Evolutionary conservation across 2,329 filamentous ascomycete species (phyloP).

Genomic region (Pseudogymnoascus sp.): DNA sequence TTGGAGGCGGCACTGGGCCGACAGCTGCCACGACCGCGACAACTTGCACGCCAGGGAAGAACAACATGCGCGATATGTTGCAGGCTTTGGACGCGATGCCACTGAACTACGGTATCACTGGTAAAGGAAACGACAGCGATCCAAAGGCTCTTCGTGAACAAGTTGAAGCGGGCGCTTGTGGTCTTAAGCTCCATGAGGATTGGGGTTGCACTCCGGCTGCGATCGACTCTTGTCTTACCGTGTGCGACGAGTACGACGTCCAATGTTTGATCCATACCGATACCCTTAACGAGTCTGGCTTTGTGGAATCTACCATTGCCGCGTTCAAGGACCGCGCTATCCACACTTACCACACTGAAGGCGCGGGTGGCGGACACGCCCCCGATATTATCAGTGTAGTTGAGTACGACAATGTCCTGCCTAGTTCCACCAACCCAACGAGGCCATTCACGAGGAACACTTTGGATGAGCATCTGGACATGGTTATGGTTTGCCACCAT

Average conservation of each 20-base stretch:
- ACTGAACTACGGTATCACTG: slow-evolving; percentile 83
- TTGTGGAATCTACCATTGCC: slow-evolving; percentile 84
- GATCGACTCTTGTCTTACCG: slow-evolving; percentile 76
- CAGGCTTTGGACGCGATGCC: slow-evolving; percentile 77
- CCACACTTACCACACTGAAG: slow-evolving; percentile 96
- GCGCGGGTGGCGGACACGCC: slow-evolving; percentile 87
- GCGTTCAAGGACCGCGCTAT: slow-evolving; percentile 82
- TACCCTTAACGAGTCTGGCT: slow-evolving; percentile 94
- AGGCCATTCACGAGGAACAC: slow-evolving; percentile 87
- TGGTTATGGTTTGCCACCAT: slow-evolving; percentile 98
- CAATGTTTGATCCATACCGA: slow-evolving; percentile 95
- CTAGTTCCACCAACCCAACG: slow-evolving; percentile 87
- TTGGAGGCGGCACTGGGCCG: slow-evolving; percentile 89
- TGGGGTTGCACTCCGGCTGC: slow-evolving; percentile 89
- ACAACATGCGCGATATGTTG: slow-evolving; percentile 81
- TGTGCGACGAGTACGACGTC: slow-evolving; percentile 87
- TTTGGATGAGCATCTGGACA: slow-evolving; percentile 91
- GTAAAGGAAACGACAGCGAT: slow-evolving; percentile 83
- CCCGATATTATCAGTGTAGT: slow-evolving; percentile 95
- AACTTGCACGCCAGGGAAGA: slow-evolving; percentile 82
- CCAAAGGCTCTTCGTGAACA: slow-evolving; percentile 68
- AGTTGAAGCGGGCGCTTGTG: slow-evolving; percentile 74
- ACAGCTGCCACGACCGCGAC: slow-evolving; percentile 86
- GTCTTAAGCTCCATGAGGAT: slow-evolving; percentile 91
- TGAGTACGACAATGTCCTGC: slow-evolving; percentile 79